Conservation (phyloP, 192 early-diverging fungal species). For the Lunasporangiospora selenospora region DNA sequence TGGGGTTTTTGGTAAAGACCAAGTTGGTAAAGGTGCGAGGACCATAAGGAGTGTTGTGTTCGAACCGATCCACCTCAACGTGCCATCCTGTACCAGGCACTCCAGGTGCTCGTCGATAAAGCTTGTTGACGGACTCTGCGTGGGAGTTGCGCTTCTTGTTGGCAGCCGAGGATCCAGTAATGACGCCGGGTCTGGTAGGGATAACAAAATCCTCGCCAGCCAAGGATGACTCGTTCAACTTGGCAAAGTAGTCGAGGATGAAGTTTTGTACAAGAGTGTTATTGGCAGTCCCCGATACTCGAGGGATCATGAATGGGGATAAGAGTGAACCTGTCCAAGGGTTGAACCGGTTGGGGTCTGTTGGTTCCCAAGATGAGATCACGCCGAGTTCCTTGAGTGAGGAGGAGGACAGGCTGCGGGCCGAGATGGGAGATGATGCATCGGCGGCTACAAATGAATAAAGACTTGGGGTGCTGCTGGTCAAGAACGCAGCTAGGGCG, state of each 20-base stretch:
- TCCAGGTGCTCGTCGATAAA: slow-evolving; percentile 8
- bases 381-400: slow-evolving; percentile 25
- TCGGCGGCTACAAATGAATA: too few relatives aligned
- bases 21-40: slow-evolving; percentile 82
- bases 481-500: too few relatives aligned
- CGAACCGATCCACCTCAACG: slow-evolving; percentile 84
- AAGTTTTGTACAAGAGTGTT: slow-evolving; percentile 74
- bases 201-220: too few relatives aligned
- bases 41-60: slow-evolving; percentile 79
- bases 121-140: too few relatives aligned
- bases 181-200: too few relatives aligned
- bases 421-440: too few relatives aligned
- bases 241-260: slow-evolving; percentile 68
- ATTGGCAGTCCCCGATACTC: slow-evolving; percentile 79
- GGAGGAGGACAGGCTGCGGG: slow-evolving; percentile 25
- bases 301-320: slow-evolving; percentile 75
- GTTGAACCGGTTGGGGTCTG: slow-evolving; percentile 25
- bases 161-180: too few relatives aligned
- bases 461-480: too few relatives aligned
- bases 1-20: slow-evolving; percentile 87
- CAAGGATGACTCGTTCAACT: slow-evolving; percentile 49
- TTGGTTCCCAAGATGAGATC: slow-evolving; percentile 29
- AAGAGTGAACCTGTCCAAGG: slow-evolving; percentile 60
- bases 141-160: too few relatives aligned
- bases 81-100: slow-evolving; percentile 61